Conservation (phyloP, 2,329 filamentous ascomycete genomes). For the Neoascochyta sp. region DNA sequence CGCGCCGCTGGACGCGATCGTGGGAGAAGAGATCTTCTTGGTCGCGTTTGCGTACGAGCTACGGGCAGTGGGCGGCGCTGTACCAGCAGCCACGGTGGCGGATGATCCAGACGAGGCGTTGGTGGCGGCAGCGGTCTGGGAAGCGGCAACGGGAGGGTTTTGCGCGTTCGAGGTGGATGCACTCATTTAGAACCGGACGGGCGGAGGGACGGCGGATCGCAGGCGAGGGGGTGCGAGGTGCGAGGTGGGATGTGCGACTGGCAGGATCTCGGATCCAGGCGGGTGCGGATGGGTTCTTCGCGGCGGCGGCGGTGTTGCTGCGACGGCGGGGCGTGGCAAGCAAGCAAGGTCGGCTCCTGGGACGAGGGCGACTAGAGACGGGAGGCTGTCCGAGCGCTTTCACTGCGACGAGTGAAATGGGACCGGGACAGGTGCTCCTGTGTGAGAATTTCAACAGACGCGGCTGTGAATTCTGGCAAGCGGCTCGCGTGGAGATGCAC, state of each 20-base stretch:
- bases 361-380: constrained; percentile 29
- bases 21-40: constrained; percentile 51
- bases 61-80: constrained; percentile 54
- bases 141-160: constrained; percentile 48
- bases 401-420: constrained; percentile 28
- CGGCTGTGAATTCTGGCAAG: constrained; percentile 38
- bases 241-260: constrained; percentile 8
- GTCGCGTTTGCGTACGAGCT: constrained; percentile 60
- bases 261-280: no score
- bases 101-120: constrained; percentile 50
- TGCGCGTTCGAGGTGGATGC: constrained; percentile 55
- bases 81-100: constrained; percentile 49
- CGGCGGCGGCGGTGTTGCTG: constrained; percentile 14
- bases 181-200: constrained; percentile 54
- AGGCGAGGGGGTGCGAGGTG: constrained; percentile 7
- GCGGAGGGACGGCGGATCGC: constrained; percentile 10
- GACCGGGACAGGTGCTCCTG: constrained; percentile 31
- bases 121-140: constrained; percentile 46
- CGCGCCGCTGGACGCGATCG: constrained; percentile 50
- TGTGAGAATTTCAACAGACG: constrained; percentile 37
- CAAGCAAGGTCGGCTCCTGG: constrained; percentile 25
- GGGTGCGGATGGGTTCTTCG: constrained; percentile 11
- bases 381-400: constrained; percentile 35
- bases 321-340: constrained; percentile 17
- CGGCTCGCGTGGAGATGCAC: constrained; percentile 30